Conservation (phyloP, 202 grass and related monocot genomes). For the Dendrocalamus latiflorus region DNA sequence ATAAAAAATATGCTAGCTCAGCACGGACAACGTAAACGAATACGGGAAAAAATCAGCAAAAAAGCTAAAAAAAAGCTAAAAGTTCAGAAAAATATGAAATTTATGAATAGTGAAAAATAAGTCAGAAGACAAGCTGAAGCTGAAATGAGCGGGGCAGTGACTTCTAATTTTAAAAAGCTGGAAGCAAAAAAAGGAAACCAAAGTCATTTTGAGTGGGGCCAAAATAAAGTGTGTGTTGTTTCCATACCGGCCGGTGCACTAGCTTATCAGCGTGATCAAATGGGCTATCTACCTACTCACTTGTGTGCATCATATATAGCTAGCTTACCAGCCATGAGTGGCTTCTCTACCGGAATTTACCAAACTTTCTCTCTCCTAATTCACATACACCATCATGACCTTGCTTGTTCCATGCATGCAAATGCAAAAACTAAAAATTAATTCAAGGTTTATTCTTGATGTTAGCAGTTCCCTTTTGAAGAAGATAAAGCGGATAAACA, state of each 20-base stretch:
- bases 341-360: neutral
- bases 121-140: too few species aligned
- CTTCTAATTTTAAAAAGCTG: too few species aligned
- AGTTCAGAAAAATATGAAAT: too few species aligned
- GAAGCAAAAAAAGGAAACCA: too few species aligned
- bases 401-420: neutral
- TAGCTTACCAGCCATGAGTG: slow-evolving; percentile 17
- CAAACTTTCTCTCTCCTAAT: slow-evolving; percentile 4
- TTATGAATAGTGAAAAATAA: too few species aligned
- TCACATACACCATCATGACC: neutral
- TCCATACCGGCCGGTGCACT: slow-evolving; percentile 24
- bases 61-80: too few species aligned
- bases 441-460: neutral
- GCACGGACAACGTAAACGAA: too few species aligned
- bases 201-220: too few species aligned
- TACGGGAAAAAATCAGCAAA: too few species aligned
- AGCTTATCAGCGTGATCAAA: slow-evolving; percentile 36
- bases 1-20: too few species aligned
- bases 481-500: slow-evolving; percentile 13
- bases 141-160: too few species aligned
- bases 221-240: slow-evolving; percentile 17
- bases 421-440: neutral
- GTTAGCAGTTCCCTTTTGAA: neutral
- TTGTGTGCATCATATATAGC: slow-evolving; percentile 5
- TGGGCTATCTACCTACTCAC: slow-evolving; percentile 27